Evolutionary conservation across 1,284 basidiomycete genomes (phyloP), one percentile per base, ranked within the genome.

Genomic region (Trametes pubescens): DNA sequence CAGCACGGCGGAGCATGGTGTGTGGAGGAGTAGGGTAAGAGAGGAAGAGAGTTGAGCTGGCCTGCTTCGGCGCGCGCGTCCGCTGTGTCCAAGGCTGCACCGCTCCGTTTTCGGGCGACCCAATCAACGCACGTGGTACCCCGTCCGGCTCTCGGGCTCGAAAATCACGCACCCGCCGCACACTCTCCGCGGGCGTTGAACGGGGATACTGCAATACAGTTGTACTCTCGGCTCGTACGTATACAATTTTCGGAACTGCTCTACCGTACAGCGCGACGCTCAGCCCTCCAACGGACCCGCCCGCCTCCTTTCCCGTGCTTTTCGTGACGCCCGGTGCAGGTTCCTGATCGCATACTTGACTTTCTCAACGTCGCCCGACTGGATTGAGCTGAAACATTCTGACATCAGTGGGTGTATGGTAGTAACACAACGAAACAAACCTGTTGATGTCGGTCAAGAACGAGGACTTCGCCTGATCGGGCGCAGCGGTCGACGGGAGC

Each of bases 391-490:
- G 72, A 22, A 52, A 51, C 21, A 61, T 38, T 2, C 43, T 32
- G 54, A 43, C 57, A 59, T 66, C 49, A 56, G 49, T 44, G 29
- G 54, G n/a, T n/a, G 22, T 6, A 5, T 18, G 8, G 13, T 2
- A 29, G 10, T 0, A 13, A n/a, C 1, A 22, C 21, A 16, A 4
- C 74, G 24, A 10, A 24, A 51, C 47, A 22, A 72, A 96, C 93
- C 76, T 84, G 58, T 85, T 89, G 52, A 96, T 83, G 58, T 93
- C 91, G 2, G 80, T 73, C 69, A 97, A 71, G 77, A 98, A 95
- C 59, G 85, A 84, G 18, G 86, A 78, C 78, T 93, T 95, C n/a
- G 89, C 89, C 29, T 85, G 82, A 35, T 83, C 82, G 4, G 93
- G 88, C 14, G 88, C 85, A 14, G 84, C 79, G 49, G 86, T 80